phyloP scores from a whole-genome alignment of 768 basidiomycete species.

The Mycena galopus region DNA sequence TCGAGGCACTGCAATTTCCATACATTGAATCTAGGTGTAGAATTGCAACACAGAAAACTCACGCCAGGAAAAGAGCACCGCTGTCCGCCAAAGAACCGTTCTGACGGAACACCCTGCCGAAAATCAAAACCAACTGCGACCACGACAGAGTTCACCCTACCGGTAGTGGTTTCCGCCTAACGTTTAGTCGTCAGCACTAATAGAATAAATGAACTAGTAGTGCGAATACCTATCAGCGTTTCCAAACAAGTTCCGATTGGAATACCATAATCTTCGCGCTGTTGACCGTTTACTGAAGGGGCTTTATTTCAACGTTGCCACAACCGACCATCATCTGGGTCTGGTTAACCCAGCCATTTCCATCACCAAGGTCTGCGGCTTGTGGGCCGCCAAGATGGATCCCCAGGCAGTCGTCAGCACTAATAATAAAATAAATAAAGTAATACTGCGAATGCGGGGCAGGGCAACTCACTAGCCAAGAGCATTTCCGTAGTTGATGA shows the following conservation, averaged over 20 bases:
- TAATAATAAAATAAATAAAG: slow-evolving; percentile 32
- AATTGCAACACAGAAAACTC: slow-evolving; percentile 28
- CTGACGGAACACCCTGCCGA: slow-evolving; percentile 55
- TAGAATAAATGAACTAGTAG: not conserved
- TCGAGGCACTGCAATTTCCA: slow-evolving; percentile 17
- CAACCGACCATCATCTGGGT: slow-evolving; percentile 39
- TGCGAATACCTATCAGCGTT: not conserved
- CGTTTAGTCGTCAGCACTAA: slow-evolving; percentile 47
- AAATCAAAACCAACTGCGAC: not conserved
- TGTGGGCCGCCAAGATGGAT: slow-evolving; percentile 56
- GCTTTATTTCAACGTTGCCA: slow-evolving; percentile 29
- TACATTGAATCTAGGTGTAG: not conserved
- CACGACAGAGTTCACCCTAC: slow-evolving; percentile 34
- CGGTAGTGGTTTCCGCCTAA: slow-evolving; percentile 65
- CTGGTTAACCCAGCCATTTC: slow-evolving; percentile 58
- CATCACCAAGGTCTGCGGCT: slow-evolving; percentile 62
- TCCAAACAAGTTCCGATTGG: slow-evolving; percentile 55
- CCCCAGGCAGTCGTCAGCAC: slow-evolving; percentile 59
- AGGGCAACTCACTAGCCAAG: slow-evolving; percentile 58
- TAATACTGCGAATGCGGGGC: not conserved
- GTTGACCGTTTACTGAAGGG: slow-evolving; percentile 52
- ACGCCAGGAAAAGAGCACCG: slow-evolving; percentile 62
- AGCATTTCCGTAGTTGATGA: slow-evolving; percentile 59
- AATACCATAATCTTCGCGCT: slow-evolving; percentile 29
- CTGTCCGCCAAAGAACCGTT: slow-evolving; percentile 49